phyloP scores from a whole-genome alignment of 202 grass and related monocot genomes.

The Saccharum hybrid region DNA sequence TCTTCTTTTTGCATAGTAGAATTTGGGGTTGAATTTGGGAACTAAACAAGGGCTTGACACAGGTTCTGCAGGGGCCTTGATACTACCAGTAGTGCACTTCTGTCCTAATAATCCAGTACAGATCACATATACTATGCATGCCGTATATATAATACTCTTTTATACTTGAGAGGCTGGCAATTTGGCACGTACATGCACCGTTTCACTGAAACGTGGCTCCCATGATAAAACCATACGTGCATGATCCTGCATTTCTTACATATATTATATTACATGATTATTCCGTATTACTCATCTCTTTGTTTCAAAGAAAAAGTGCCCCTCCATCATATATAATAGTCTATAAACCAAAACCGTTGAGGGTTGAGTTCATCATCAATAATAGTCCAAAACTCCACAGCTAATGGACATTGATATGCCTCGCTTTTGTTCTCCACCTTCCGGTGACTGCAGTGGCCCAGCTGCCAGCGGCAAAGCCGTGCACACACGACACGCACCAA shows the following conservation, averaged over 20 bases:
- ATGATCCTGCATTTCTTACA: not conserved
- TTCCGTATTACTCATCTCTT: no score
- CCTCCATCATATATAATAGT: no score
- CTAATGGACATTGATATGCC: not conserved
- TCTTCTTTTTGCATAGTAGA: no score
- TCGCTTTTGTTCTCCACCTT: not conserved
- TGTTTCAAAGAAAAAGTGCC: not conserved
- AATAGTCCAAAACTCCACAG: not conserved
- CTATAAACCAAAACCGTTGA: no score
- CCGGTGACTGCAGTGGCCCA: not conserved
- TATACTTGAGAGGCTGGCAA: not conserved
- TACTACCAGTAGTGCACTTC: not conserved
- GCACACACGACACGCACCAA: slow-evolving; percentile 33
- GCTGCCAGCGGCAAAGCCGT: slow-evolving; percentile 18
- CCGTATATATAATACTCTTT: not conserved
- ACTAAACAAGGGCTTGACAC: no score
- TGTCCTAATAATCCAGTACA: not conserved
- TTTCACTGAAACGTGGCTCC: not conserved
- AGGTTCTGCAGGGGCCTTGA: not conserved
- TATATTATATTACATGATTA: no score
- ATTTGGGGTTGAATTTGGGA: no score
- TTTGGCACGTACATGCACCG: not conserved
- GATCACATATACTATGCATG: not conserved
- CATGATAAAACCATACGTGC: not conserved
- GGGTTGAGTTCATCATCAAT: not conserved